phyloP scores from a whole-genome alignment of 768 basidiomycete genomes.

The Lentinula boryana region DNA sequence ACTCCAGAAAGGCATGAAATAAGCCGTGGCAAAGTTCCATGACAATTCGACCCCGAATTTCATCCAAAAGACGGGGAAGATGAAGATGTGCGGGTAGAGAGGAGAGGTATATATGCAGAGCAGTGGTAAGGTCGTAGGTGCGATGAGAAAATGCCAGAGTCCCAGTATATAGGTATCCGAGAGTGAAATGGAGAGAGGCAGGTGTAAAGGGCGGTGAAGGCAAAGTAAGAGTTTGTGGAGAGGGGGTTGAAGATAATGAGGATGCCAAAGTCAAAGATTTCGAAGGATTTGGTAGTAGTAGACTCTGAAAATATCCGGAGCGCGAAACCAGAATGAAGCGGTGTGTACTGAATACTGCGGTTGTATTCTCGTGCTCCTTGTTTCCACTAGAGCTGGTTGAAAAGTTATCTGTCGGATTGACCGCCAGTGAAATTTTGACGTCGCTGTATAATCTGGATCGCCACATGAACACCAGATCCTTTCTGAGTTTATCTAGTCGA shows the following conservation, averaged over 20 bases:
- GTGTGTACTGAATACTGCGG: slow-evolving; percentile 86
- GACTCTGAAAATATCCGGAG: slow-evolving; percentile 79
- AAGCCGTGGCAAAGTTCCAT: slow-evolving; percentile 90
- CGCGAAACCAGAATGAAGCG: slow-evolving; percentile 89
- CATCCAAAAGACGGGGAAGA: slow-evolving; percentile 65
- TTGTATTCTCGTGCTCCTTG: slow-evolving; percentile 60
- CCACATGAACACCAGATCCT: slow-evolving; percentile 79
- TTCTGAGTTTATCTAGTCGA: slow-evolving; percentile 51
- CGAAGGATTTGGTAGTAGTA: slow-evolving; percentile 28
- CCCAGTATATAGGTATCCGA: slow-evolving; percentile 93
- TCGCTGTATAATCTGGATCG: slow-evolving; percentile 70
- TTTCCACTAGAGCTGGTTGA: background rate
- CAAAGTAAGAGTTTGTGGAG: slow-evolving; percentile 55
- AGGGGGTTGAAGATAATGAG: slow-evolving; percentile 17
- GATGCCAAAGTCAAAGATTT: slow-evolving; percentile 37
- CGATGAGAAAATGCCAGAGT: slow-evolving; percentile 91
- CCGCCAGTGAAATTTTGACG: slow-evolving; percentile 73
- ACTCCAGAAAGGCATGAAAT: slow-evolving; percentile 77
- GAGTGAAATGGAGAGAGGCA: slow-evolving; percentile 87
- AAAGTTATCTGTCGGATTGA: slow-evolving; percentile 34
- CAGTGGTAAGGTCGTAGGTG: slow-evolving; percentile 88
- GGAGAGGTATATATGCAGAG: slow-evolving; percentile 83
- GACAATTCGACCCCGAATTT: slow-evolving; percentile 77
- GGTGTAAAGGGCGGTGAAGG: slow-evolving; percentile 95
- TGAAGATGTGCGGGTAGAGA: slow-evolving; percentile 62